Conservation (phyloP, 2,329 filamentous ascomycete species). For the Metarhizium sp. region DNA sequence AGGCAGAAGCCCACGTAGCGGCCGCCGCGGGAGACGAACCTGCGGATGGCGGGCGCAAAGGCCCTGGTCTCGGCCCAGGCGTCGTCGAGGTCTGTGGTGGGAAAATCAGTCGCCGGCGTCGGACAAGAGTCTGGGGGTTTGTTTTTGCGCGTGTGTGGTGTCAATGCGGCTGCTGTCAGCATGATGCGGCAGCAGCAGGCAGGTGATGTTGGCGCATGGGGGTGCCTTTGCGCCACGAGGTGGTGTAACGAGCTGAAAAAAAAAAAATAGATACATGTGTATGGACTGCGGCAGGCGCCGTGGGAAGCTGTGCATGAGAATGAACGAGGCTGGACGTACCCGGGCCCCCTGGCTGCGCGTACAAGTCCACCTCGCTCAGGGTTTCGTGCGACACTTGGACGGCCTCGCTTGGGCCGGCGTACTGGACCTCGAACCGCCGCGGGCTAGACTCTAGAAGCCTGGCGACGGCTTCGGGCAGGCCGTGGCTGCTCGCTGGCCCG, state of each 20-base stretch:
- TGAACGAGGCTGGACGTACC: conserved; percentile 6
- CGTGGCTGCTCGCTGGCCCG: conserved; percentile 10
- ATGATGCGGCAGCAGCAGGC: no score
- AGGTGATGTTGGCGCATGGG: no score
- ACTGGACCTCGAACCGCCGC: conserved; percentile 12
- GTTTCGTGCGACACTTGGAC: conserved; percentile 9
- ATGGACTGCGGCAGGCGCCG: no score
- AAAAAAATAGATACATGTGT: no score
- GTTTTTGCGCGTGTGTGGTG: no score
- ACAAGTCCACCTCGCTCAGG: conserved; percentile 9
- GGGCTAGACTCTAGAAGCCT: conserved; percentile 12
- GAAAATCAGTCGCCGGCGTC: no score
- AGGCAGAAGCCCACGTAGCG: conserved; percentile 19
- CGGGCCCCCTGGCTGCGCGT: conserved; percentile 13
- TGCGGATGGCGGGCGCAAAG: conserved; percentile 8
- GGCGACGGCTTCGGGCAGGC: conserved; percentile 12
- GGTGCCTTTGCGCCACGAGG: no score
- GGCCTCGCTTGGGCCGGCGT: conserved; percentile 11
- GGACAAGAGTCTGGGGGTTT: no score
- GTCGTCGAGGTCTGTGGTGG: conserved; percentile 11
- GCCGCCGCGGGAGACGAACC: conserved; percentile 15
- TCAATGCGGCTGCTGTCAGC: no score
- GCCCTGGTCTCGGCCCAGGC: conserved; percentile 11
- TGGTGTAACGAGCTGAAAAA: no score
- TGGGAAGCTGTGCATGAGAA: no score